A percentile compares a stretch with the other conserved stretches of the same genome.
Conservation (phyloP, 2,329 filamentous ascomycete species). For the Aspergillus latus region DNA sequence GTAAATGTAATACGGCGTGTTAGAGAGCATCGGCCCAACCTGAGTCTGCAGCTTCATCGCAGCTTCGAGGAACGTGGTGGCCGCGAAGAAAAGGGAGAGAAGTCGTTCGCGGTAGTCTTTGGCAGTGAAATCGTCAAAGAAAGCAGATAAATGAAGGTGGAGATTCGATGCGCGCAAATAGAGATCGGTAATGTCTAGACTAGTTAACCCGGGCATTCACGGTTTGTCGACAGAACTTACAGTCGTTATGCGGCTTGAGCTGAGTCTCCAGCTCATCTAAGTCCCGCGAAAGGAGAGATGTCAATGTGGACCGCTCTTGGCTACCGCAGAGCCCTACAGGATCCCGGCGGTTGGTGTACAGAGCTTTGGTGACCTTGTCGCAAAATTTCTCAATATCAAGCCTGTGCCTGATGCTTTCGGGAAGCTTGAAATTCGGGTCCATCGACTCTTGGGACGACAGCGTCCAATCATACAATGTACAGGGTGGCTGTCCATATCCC, state of each 20-base stretch:
- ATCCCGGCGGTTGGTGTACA: constrained; percentile 58
- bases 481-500: constrained; percentile 67
- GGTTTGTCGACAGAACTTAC: constrained; percentile 27
- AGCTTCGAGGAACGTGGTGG: constrained; percentile 49
- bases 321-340: constrained; percentile 52
- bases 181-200: constrained; percentile 45
- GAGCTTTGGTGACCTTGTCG: constrained; percentile 56
- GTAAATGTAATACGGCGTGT: constrained; percentile 63
- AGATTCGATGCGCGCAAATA: constrained; percentile 50
- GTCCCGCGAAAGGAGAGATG: constrained; percentile 48
- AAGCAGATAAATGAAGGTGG: constrained; percentile 50
- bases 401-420: constrained; percentile 52
- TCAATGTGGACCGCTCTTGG: constrained; percentile 45
- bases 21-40: constrained; percentile 50
- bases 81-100: constrained; percentile 46
- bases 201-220: not conserved
- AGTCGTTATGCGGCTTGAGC: constrained; percentile 41
- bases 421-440: constrained; percentile 50
- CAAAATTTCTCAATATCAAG: constrained; percentile 60
- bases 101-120: constrained; percentile 50
- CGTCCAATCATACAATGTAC: constrained; percentile 62
- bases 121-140: constrained; percentile 50
- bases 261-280: constrained; percentile 56
- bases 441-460: constrained; percentile 46
- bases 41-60: constrained; percentile 47